Percentiles rank a stretch among this genome's conserved stretches.
phyloP scores from a whole-genome alignment of 768 basidiomycete genomes.

The Kwoniella sp. region DNA sequence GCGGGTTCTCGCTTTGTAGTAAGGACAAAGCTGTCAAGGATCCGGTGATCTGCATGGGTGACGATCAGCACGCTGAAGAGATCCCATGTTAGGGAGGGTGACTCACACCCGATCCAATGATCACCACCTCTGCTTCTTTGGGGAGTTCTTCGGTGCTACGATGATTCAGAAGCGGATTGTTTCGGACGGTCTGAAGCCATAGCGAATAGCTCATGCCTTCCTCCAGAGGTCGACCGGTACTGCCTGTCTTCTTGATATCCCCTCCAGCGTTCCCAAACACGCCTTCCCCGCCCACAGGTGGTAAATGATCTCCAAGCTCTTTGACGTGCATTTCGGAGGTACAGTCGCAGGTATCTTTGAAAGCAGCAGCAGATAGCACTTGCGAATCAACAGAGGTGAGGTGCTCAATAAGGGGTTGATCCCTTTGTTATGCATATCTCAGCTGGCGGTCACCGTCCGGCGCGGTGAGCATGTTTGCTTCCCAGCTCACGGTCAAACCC shows the following conservation, averaged over 20 bases:
- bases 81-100: not conserved
- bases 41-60: slow-evolving; percentile 17
- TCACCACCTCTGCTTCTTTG: slow-evolving; percentile 37
- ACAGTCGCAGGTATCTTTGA: no score
- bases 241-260: not conserved
- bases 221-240: slow-evolving; percentile 18
- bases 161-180: slow-evolving; percentile 36
- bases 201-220: slow-evolving; percentile 26
- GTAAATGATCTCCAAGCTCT: not conserved
- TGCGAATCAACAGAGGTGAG: no score
- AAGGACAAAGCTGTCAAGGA: slow-evolving; percentile 32
- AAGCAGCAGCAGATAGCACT: no score
- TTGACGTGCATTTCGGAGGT: slow-evolving; percentile 12
- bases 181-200: slow-evolving; percentile 34
- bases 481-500: no score
- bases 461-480: no score
- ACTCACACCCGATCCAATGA: slow-evolving; percentile 42
- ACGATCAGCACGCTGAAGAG: not conserved
- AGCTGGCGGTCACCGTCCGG: no score
- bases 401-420: no score
- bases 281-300: slow-evolving; percentile 16
- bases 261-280: not conserved
- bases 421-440: no score
- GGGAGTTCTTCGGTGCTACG: slow-evolving; percentile 31
- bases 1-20: slow-evolving; percentile 29